Evolutionary conservation across 202 grass and related monocot species (phyloP), one percentile per base, ranked within the genome.

Genomic region (Panicum virgatum): DNA sequence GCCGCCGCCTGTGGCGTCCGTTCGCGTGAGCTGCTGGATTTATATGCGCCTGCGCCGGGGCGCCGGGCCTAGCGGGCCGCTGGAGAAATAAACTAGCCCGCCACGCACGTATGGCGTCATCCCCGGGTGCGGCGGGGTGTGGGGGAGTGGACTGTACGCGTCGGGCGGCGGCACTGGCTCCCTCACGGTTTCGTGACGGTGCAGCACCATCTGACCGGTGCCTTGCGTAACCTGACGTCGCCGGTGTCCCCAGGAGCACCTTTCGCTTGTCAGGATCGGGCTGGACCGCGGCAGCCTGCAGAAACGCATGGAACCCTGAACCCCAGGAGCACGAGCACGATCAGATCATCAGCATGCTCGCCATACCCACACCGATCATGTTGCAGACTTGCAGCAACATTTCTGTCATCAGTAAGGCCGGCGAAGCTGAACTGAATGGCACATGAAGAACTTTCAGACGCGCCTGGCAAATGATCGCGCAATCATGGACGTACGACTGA

Each of bases 61-160:
- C 18, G 9, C 47, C 18, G 7, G 5, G 60, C 29, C 14, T 34
- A 62, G 52, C 22, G 20, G 5, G 52, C 8, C 52, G 53, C 9
- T 58, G 22, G 54, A 29, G 22, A 29, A 60, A 0, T 23, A 45
- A 72, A 13, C 39, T 4, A 34, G 62, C 16, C 19, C 23, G 72
- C 53, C 60, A 62, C 76, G 81, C 43, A 7, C 76, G 81, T 32
- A 7, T 54, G 69, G 36, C 75, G 66, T 79, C 83, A 79, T 51
- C 66, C 83, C 66, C 83, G 23, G 66, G 37, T 19, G 34, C 2
- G 61, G 65, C 44, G 44, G 13, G 7, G 39, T 38, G 36, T 9
- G 54, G 20, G 54, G 16, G 64, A 72, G 53, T 85, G 65, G 23
- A 72, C 34, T 64, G 65, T 37, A 69, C 42, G 66, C 83, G 12